Evolutionary conservation across 163 green algal genomes (phyloP).

Genomic region (Chloromonas sp.): DNA sequence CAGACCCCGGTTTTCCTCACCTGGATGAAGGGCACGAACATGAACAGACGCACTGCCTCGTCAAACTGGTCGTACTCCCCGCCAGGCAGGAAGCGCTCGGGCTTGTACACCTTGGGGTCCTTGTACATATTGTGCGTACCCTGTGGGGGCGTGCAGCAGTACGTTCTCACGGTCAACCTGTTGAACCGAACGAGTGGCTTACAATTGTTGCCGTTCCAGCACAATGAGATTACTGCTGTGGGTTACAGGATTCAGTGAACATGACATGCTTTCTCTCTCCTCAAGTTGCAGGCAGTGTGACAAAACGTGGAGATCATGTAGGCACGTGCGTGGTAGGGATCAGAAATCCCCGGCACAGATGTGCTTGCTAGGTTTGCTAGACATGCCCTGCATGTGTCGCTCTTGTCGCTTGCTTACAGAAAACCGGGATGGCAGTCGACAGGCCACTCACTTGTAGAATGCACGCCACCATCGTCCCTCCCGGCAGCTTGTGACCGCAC

Average conservation of each 20-base stretch:
- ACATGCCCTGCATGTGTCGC: no score
- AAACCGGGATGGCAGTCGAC: no score
- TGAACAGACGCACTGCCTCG: slow-evolving; percentile 74
- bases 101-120: slow-evolving; percentile 63
- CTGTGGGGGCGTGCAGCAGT: slow-evolving; percentile 20
- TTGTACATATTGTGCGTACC: slow-evolving; percentile 78
- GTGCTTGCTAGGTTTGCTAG: background rate
- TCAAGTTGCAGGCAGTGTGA: no score
- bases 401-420: no score
- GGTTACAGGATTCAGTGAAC: no score
- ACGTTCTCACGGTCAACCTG: no score
- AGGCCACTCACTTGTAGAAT: slow-evolving; percentile 40
- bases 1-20: slow-evolving; percentile 7
- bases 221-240: background rate
- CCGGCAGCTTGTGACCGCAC: slow-evolving; percentile 63
- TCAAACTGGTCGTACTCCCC: slow-evolving; percentile 83
- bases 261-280: no score
- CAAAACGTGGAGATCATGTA: no score
- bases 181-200: no score
- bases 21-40: slow-evolving; percentile 86
- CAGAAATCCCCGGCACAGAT: background rate
- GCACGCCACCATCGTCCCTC: slow-evolving; percentile 61
- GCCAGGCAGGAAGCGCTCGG: slow-evolving; percentile 81
- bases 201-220: no score
- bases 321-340: no score